Conservation (phyloP, 495 filamentous ascomycete genomes). For the Thermothielavioides terrestris region DNA sequence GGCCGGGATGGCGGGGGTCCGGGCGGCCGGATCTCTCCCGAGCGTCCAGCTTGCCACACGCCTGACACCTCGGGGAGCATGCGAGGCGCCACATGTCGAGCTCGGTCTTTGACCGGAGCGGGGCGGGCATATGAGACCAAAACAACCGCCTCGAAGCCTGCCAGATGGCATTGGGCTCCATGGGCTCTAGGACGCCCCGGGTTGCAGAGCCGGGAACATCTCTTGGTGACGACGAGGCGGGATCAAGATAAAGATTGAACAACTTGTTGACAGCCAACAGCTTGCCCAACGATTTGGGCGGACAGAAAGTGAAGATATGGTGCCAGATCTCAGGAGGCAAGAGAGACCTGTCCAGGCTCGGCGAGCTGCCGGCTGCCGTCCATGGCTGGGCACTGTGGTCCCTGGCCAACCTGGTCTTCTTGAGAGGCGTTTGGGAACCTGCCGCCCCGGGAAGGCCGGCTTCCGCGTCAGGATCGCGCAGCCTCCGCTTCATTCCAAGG, state of each 20-base stretch:
- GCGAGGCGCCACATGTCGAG: slow-evolving; percentile 56
- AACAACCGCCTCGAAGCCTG: slow-evolving; percentile 47
- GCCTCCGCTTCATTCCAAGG: slow-evolving; percentile 35
- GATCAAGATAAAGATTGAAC: slow-evolving; percentile 47
- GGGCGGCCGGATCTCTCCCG: slow-evolving; percentile 9
- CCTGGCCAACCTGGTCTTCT: slow-evolving; percentile 32
- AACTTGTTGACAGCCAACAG: slow-evolving; percentile 44
- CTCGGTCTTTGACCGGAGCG: slow-evolving; percentile 47
- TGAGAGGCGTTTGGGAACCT: slow-evolving; percentile 13
- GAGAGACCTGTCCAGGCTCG: slow-evolving; percentile 28
- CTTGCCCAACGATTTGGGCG: slow-evolving; percentile 41
- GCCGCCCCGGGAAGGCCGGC: neutral
- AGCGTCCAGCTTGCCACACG: slow-evolving; percentile 35
- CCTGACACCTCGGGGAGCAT: slow-evolving; percentile 45
- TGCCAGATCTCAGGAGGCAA: slow-evolving; percentile 49
- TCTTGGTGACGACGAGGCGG: slow-evolving; percentile 25
- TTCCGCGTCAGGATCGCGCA: slow-evolving; percentile 4
- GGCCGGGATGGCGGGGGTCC: slow-evolving; percentile 43
- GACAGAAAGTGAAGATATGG: slow-evolving; percentile 45
- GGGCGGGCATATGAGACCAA: slow-evolving; percentile 47
- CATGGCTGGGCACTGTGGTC: slow-evolving; percentile 2
- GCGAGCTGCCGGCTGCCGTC: slow-evolving; percentile 2
- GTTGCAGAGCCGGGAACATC: slow-evolving; percentile 15
- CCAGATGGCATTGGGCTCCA: slow-evolving; percentile 52
- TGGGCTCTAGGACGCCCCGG: slow-evolving; percentile 13